Evolutionary conservation across 2,329 filamentous ascomycete species (phyloP).

Genomic region (Alternaria conjuncta): DNA sequence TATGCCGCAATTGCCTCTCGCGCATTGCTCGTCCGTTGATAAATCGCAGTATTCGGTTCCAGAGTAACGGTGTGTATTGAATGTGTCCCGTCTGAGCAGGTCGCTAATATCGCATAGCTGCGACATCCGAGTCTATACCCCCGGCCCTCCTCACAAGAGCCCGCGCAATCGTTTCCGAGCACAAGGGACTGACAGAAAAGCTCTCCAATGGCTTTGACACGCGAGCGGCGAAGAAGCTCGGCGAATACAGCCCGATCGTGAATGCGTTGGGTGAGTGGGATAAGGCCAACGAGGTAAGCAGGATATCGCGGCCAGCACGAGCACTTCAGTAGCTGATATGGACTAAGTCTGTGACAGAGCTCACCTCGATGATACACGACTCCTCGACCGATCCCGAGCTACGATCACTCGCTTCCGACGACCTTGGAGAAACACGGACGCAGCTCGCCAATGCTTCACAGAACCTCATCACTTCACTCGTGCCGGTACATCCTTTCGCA

Average conservation of each 20-base stretch:
- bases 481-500: constrained; percentile 88
- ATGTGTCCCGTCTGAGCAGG: background rate
- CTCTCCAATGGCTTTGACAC: constrained; percentile 63
- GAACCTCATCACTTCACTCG: constrained; percentile 76
- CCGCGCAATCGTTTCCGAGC: constrained; percentile 61
- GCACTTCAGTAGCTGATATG: constrained; percentile 24
- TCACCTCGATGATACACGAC: constrained; percentile 78
- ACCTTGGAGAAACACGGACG: constrained; percentile 71
- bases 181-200: constrained; percentile 59
- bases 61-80: constrained; percentile 32
- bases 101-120: constrained; percentile 25
- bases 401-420: constrained; percentile 66
- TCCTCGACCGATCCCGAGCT: constrained; percentile 65
- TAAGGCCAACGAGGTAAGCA: constrained; percentile 61
- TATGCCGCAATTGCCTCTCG: constrained; percentile 57
- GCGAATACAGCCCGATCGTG: constrained; percentile 61
- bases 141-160: constrained; percentile 63
- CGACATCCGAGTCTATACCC: constrained; percentile 52
- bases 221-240: constrained; percentile 62
- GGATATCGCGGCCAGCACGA: background rate
- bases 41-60: constrained; percentile 35
- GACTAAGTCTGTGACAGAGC: constrained; percentile 65
- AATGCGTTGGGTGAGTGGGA: constrained; percentile 64
- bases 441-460: constrained; percentile 69
- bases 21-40: constrained; percentile 45